A percentile compares a stretch with the other conserved stretches of the same genome.
These are phyloP conservation scores for Diplodia sapinea DNA, from an alignment of 2,329 filamentous ascomycete species.

Conservation along the genomic window DNA sequence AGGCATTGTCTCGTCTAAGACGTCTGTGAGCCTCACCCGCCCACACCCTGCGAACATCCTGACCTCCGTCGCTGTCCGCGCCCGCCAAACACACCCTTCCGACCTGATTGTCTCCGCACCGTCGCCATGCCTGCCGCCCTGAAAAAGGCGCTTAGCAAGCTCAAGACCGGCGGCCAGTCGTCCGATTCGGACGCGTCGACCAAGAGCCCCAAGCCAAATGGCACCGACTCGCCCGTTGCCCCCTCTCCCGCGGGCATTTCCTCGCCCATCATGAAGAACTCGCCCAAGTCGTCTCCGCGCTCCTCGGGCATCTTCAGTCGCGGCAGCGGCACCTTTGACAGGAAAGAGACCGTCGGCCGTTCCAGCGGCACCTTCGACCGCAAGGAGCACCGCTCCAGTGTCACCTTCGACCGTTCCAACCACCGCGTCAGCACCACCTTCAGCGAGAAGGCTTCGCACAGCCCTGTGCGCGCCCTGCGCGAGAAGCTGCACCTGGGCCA, in stretches of 20 bases:
- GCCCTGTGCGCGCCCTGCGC: conserved; percentile 49
- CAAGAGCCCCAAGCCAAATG: conserved; percentile 39
- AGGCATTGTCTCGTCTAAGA: conserved; percentile 32
- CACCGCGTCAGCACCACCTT: conserved; percentile 35
- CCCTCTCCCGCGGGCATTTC: conserved; percentile 34
- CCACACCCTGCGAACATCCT: neutral
- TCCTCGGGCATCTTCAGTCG: conserved; percentile 45
- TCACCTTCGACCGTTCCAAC: conserved; percentile 32
- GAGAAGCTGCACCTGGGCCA: conserved; percentile 49
- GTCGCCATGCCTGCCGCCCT: conserved; percentile 45
- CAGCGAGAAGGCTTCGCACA: conserved; percentile 36
- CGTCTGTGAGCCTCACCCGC: conserved; percentile 14
- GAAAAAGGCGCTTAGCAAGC: conserved; percentile 54
- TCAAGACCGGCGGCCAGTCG: conserved; percentile 45
- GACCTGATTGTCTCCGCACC: neutral
- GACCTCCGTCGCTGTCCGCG: neutral
- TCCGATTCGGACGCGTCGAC: conserved; percentile 45
- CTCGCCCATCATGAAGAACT: conserved; percentile 35
- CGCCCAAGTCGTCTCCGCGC: conserved; percentile 34
- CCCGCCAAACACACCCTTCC: neutral
- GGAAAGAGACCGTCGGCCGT: conserved; percentile 38
- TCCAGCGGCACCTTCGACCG: conserved; percentile 42
- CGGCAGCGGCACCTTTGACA: conserved; percentile 42
- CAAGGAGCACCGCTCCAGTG: conserved; percentile 34
- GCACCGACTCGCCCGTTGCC: conserved; percentile 20